Conservation (phyloP, 2,329 filamentous ascomycete genomes). For the Pseudogymnoascus sp. region DNA sequence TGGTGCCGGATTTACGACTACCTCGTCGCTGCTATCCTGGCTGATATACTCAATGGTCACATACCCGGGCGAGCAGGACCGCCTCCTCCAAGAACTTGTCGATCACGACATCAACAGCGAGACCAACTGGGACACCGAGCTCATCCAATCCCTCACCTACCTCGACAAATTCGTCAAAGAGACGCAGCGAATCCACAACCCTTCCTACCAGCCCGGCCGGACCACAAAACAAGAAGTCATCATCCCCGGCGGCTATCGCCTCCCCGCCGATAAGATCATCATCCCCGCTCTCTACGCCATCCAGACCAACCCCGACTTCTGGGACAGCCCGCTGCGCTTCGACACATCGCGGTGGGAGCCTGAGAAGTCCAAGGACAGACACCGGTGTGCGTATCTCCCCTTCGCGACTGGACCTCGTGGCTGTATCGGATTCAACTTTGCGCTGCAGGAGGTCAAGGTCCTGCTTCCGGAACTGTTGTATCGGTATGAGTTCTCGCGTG, state of each 20-base stretch:
- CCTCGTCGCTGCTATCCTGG: conserved; percentile 39
- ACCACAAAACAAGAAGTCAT: conserved; percentile 36
- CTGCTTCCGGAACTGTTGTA: conserved; percentile 31
- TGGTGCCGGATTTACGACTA: conserved; percentile 41
- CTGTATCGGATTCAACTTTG: conserved; percentile 36
- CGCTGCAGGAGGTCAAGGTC: conserved; percentile 31
- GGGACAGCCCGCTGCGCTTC: conserved; percentile 16
- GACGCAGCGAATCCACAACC: conserved; percentile 37
- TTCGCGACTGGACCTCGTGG: conserved; percentile 30
- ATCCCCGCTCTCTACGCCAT: conserved; percentile 18
- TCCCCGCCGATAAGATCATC: conserved; percentile 29
- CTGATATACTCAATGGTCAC: conserved; percentile 35
- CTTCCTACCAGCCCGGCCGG: conserved; percentile 39
- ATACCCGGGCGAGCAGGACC: conserved; percentile 37
- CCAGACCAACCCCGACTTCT: conserved; percentile 19
- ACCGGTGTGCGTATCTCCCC: conserved; percentile 26
- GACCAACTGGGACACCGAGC: conserved; percentile 28
- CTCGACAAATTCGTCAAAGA: conserved; percentile 39
- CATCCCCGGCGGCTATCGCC: conserved; percentile 37
- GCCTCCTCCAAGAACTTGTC: conserved; percentile 38
- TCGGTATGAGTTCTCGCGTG: conserved; percentile 30
- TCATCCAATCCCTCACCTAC: conserved; percentile 30
- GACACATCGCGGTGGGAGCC: conserved; percentile 19
- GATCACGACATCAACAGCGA: conserved; percentile 28
- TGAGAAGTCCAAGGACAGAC: conserved; percentile 14